Conservation (phyloP, 2,329 filamentous ascomycete genomes). For the Diplodia corticola region DNA sequence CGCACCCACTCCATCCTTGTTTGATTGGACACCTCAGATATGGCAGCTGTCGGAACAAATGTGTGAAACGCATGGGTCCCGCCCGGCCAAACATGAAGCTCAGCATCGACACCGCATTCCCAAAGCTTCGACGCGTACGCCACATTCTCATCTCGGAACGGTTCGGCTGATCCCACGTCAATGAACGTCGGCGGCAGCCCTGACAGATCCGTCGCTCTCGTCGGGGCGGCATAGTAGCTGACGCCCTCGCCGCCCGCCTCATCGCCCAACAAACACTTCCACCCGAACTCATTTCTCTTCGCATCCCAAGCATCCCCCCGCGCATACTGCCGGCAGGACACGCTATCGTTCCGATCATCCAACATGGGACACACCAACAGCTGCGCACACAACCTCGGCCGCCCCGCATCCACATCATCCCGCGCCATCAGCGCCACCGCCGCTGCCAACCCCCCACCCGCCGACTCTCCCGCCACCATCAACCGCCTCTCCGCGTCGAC, state of each 20-base stretch:
- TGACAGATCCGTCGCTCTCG: slow-evolving; percentile 34
- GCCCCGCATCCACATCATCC: slow-evolving; percentile 29
- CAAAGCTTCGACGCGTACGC: slow-evolving; percentile 44
- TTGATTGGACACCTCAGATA: neutral
- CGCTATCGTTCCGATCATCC: slow-evolving; percentile 45
- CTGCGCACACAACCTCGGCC: slow-evolving; percentile 41
- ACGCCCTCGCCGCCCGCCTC: slow-evolving; percentile 38
- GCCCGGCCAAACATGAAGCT: slow-evolving; percentile 49
- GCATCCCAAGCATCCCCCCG: slow-evolving; percentile 40
- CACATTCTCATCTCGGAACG: slow-evolving; percentile 47
- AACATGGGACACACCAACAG: slow-evolving; percentile 52
- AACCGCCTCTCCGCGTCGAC: slow-evolving; percentile 43
- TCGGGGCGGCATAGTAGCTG: slow-evolving; percentile 41
- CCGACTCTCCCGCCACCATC: slow-evolving; percentile 46
- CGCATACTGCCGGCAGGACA: slow-evolving; percentile 37
- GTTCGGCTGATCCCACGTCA: slow-evolving; percentile 46
- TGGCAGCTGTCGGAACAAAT: neutral
- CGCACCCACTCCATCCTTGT: neutral
- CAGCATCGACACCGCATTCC: slow-evolving; percentile 44
- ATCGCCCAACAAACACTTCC: slow-evolving; percentile 45
- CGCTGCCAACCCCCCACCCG: slow-evolving; percentile 47
- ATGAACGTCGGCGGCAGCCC: slow-evolving; percentile 49
- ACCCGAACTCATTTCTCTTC: slow-evolving; percentile 45
- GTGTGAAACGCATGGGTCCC: neutral
- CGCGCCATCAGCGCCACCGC: slow-evolving; percentile 42